Conservation (phyloP, 1,139 yeast species). For the Candida albicans region DNA sequence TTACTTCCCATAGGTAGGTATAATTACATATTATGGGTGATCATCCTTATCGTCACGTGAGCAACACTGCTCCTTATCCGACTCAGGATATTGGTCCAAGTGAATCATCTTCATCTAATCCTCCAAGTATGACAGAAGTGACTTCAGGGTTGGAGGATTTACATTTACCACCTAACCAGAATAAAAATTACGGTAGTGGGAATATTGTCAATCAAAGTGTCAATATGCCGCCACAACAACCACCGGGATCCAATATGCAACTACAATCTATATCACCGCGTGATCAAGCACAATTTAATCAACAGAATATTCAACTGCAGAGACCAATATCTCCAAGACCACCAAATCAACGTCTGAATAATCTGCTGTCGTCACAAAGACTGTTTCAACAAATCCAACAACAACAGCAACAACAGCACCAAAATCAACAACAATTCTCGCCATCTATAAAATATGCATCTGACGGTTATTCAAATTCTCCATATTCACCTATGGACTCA, state of each 20-base stretch:
- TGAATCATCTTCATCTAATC: conserved; percentile 6
- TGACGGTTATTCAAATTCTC: background rate
- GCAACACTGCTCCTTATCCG: conserved; percentile 26
- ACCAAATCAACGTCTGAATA: conserved; percentile 2
- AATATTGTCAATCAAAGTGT: conserved; percentile 3
- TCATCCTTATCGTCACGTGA: conserved; percentile 17
- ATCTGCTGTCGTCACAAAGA: background rate
- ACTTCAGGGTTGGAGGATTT: conserved; percentile 15
- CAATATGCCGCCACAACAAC: conserved; percentile 5
- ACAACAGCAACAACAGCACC: conserved; percentile 4
- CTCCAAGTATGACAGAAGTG: conserved; percentile 13
- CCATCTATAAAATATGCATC: conserved; percentile 6
- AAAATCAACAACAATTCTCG: conserved; percentile 4
- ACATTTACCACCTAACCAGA: conserved; percentile 15
- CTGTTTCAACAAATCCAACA: background rate
- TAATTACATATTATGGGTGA: conserved; percentile 18
- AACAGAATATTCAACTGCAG: background rate
- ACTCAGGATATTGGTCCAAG: conserved; percentile 9
- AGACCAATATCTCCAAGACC: conserved; percentile 6
- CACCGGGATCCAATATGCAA: conserved; percentile 4
- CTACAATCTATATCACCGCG: conserved; percentile 1
- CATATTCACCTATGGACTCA: conserved; percentile 1
- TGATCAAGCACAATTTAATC: background rate
- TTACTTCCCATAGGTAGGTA: too few species aligned
- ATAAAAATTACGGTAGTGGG: conserved; percentile 1